These are phyloP conservation scores for Phytophthora palmivora DNA, from an alignment of 352 stramenopile genomes.

Conservation along the genomic window DNA sequence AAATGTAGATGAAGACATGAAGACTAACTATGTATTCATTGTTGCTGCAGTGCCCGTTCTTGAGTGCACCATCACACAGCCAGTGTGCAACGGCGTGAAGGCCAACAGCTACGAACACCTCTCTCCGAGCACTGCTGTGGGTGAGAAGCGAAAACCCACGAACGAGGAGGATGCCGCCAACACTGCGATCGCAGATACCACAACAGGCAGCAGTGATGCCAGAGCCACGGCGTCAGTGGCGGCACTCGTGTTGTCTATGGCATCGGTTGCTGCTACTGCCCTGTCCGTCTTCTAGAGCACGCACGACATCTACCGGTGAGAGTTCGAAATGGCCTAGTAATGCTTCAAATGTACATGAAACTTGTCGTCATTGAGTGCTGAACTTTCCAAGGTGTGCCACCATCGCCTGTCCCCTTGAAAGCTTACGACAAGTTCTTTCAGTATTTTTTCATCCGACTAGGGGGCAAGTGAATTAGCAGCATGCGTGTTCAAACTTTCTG, in stretches of 20 bases:
- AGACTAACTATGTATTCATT: conserved; percentile 1
- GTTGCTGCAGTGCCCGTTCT: conserved; percentile 34
- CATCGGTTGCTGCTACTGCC: conserved; percentile 16
- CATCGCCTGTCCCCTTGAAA: conserved; percentile 1
- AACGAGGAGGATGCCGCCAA: conserved; percentile 32
- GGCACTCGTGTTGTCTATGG: conserved; percentile 28
- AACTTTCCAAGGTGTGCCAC: neutral
- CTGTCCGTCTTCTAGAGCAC: conserved; percentile 33
- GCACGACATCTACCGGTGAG: conserved; percentile 3
- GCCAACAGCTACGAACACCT: conserved; percentile 37
- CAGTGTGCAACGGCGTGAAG: conserved; percentile 49
- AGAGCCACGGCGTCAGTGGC: conserved; percentile 11
- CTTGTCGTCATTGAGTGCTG: neutral
- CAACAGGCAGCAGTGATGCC: conserved; percentile 13
- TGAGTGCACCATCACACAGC: conserved; percentile 45
- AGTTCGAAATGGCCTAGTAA: conserved; percentile 14
- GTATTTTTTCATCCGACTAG: neutral
- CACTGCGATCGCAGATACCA: conserved; percentile 1
- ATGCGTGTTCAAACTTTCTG: conserved; percentile 31
- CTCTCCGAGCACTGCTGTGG: conserved; percentile 19
- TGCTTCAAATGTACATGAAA: conserved; percentile 23
- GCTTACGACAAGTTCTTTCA: neutral
- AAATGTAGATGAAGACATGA: no score
- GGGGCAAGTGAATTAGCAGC: neutral
- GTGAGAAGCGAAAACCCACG: conserved; percentile 35